Base-by-base conservation (phyloP, 2,329 filamentous ascomycete genomes). In the Pleoardoris graminearum region DNA sequence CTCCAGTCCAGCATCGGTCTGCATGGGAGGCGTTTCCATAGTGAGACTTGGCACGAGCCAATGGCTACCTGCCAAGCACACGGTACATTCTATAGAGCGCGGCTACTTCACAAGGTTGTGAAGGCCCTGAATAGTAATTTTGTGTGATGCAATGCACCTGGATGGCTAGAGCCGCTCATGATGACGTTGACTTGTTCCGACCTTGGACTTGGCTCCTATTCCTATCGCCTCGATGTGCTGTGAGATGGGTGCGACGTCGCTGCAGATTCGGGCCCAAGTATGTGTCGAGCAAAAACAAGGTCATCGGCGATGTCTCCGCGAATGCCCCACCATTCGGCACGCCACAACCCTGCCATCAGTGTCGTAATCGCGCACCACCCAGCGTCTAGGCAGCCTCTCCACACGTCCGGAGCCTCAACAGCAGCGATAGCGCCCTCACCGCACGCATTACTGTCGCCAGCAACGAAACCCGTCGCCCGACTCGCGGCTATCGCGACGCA, bases 381-480 rank as follows among this genome's bases (percentile, higher is more conserved):
- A 46, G 47, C 45, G 47, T 8, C 29, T 33, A 42, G 30, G 17
- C 29, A 38, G 44, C 43, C 49, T 44, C 57, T 68, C 65, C 58
- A 65, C 64, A 55, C 55, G 50, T 50, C 63, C 62, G 62, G 59
- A 58, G 63, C 58, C n/a, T 67, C 69, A 72, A 72, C 68, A 70
- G 64, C 66, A 65, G 56, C 57, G 57, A 54, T 68, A 69, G 66
- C 64, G 66, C 56, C n/a, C 60, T 62, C 62, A 53, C 57, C 33
- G 59, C 46, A 57, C 57, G 52, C 51, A 41, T 51, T 29, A 33
- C 35, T 48, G 50, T 53, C 52, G 50, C 42, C 36, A 60, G 41
- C 59, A 54, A 41, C 36, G 23, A 14, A 30, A 27, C 14, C 37
- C 32, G 36, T 37, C 14, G 22, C 32, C 57, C 62, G 59, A 48